A percentile compares a stretch with the other conserved stretches of the same genome.
phyloP scores from a whole-genome alignment of 2,329 filamentous ascomycete species.

The Talaromyces marneffei region DNA sequence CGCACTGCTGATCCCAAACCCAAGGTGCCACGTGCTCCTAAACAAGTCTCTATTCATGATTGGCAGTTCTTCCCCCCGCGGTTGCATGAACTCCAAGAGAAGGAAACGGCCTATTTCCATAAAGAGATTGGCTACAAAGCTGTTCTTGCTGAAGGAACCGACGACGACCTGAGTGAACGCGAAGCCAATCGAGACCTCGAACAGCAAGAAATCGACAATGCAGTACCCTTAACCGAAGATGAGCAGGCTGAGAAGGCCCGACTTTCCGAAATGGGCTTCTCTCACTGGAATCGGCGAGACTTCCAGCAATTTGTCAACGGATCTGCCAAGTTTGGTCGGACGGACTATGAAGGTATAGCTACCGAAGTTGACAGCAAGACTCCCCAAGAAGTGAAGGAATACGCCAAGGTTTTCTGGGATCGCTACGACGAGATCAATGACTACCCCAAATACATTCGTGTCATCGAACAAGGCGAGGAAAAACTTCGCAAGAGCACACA shows the following conservation, averaged over 20 bases:
- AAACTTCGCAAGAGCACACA: constrained; percentile 82
- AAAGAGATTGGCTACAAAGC: constrained; percentile 97
- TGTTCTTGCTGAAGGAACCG: constrained; percentile 77
- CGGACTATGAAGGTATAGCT: constrained; percentile 77
- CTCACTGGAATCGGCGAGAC: constrained; percentile 92
- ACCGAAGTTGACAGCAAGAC: constrained; percentile 89
- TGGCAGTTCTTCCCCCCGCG: constrained; percentile 92
- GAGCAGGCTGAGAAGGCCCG: constrained; percentile 81
- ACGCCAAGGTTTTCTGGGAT: constrained; percentile 95
- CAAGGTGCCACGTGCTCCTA: constrained; percentile 90
- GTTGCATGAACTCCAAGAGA: constrained; percentile 84
- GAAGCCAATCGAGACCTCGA: constrained; percentile 82
- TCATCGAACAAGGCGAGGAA: constrained; percentile 90
- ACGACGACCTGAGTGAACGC: constrained; percentile 78
- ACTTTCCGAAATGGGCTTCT: constrained; percentile 79
- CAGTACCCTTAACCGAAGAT: constrained; percentile 78
- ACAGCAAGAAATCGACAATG: constrained; percentile 89
- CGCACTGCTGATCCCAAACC: constrained; percentile 79
- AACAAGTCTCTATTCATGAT: constrained; percentile 86
- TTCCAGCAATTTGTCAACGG: constrained; percentile 98
- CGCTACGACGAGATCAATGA: constrained; percentile 86
- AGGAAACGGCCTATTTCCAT: constrained; percentile 90
- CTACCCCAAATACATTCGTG: constrained; percentile 78
- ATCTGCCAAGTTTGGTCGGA: constrained; percentile 84
- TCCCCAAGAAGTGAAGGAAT: constrained; percentile 76